These are phyloP conservation scores for Mallotus japonicus DNA, from an alignment of 441 rosid genomes.

Conservation along the genomic window DNA sequence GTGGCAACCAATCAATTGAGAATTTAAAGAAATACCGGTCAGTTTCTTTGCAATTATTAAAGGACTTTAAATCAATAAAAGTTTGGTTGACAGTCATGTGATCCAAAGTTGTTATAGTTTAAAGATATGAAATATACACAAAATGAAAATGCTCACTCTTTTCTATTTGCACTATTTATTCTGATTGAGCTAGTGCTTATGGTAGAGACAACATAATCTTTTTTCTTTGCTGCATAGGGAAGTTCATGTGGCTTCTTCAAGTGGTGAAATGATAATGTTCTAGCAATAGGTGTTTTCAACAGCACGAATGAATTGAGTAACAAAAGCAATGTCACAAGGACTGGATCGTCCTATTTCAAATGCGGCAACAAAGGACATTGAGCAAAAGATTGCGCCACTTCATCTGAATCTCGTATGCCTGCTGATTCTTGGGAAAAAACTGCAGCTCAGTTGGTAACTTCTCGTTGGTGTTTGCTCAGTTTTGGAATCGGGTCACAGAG, in stretches of 20 bases:
- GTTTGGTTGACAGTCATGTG: no score
- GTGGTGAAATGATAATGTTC: conserved; percentile 18
- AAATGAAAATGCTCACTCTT: no score
- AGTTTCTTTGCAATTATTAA: conserved; percentile 21
- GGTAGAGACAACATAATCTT: not conserved
- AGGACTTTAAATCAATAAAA: not conserved
- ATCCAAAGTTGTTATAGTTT: no score
- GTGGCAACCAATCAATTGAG: conserved; percentile 32
- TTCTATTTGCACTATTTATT: no score
- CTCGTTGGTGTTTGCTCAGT: no score
- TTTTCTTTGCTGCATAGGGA: conserved; percentile 8
- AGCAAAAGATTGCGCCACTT: conserved; percentile 21
- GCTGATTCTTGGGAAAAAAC: conserved; percentile 2
- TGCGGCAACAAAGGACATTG: conserved; percentile 27
- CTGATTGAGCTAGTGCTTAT: no score
- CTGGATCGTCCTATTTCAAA: conserved; percentile 15
- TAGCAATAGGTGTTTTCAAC: conserved; percentile 4
- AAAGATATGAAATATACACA: no score
- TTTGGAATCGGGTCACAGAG: no score
- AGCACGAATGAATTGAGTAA: not conserved
- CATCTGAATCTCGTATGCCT: not conserved
- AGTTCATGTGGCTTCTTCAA: conserved; percentile 24
- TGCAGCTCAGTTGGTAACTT: no score
- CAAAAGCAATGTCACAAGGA: conserved; percentile 9
- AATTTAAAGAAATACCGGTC: conserved; percentile 49